Evolutionary conservation across 306 rosid species (phyloP), one percentile per base, ranked within the genome.

Genomic region (Gillenia trifoliata): DNA sequence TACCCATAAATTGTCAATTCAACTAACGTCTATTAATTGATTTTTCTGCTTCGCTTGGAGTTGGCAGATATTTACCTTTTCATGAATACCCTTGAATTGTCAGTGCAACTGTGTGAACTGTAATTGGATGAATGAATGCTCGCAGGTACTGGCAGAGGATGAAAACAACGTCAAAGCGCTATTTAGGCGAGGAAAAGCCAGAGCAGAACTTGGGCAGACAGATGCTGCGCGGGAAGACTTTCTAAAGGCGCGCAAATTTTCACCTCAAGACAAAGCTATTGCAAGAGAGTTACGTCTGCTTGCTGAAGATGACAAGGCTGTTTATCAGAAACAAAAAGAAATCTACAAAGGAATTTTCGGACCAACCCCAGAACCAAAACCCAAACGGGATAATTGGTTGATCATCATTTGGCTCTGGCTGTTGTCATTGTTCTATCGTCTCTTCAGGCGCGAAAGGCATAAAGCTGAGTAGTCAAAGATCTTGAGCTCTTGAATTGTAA

Each of bases 251-350:
- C 79, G 89, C 0, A 90, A 92, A 33, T 61, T 67, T 66, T 89
- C 86, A 25, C 96, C 98, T 1, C 83, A 87, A 55, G 96, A 94
- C 82, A 90, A 91, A 85, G 92, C 93, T 26, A 92, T 94, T 66
- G 78, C 86, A 11, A 91, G 77, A 84, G 98, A 91, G 87, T 76
- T 94, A 66, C 87, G 82, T 49, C 70, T 86, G 68, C 91, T 92
- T 74, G 91, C 90, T 56, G 92, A 90, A 65, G 94, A 90, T 52
- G 95, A 91, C 84, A 90, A 87, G 85, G 93, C 89, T 77, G 62
- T 91, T 76, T 88, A 94, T 77, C 92, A 90, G 85, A 94, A 91
- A 92, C 98, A 91, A 72, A 94, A 87, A 79, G 97, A 91, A 87
- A 85, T 94, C 67, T 91, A 94, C 68, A 94, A 88, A 83, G 98